Conservation (phyloP, 2,329 filamentous ascomycete genomes). For the Penicillium concentricum region DNA sequence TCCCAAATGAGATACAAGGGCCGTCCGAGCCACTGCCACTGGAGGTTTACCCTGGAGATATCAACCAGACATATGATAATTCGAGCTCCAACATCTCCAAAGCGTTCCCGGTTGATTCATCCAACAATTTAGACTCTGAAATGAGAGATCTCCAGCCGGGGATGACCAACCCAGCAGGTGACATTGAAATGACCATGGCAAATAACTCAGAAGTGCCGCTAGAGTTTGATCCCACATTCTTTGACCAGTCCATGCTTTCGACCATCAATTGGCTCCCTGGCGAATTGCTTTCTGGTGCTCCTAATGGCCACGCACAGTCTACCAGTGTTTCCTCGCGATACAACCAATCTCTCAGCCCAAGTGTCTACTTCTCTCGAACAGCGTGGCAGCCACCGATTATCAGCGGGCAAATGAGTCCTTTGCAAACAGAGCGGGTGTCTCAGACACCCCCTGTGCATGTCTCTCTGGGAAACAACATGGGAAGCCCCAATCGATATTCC, state of each 20-base stretch:
- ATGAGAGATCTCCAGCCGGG: slow-evolving; percentile 10
- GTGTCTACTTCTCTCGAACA: slow-evolving; percentile 19
- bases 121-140: slow-evolving; percentile 6
- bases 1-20: slow-evolving; percentile 7
- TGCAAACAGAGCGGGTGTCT: slow-evolving; percentile 17
- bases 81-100: slow-evolving; percentile 14
- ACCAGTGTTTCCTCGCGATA: slow-evolving; percentile 16
- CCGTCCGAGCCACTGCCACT: slow-evolving; percentile 11
- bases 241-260: slow-evolving; percentile 29
- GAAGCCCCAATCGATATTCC: slow-evolving; percentile 22
- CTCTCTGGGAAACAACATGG: slow-evolving; percentile 17
- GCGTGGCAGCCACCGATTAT: slow-evolving; percentile 32
- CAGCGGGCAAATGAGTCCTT: slow-evolving; percentile 13
- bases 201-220: slow-evolving; percentile 20
- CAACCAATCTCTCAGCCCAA: slow-evolving; percentile 16
- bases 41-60: not conserved
- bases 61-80: slow-evolving; percentile 8
- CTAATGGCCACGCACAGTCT: slow-evolving; percentile 13
- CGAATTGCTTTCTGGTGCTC: slow-evolving; percentile 25
- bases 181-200: slow-evolving; percentile 21
- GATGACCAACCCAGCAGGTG: slow-evolving; percentile 9
- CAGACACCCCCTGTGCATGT: slow-evolving; percentile 21
- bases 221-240: slow-evolving; percentile 26
- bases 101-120: slow-evolving; percentile 6
- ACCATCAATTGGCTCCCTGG: slow-evolving; percentile 41